Conservation (phyloP, 2,329 filamentous ascomycete species). For the Fusarium pilosicola region DNA sequence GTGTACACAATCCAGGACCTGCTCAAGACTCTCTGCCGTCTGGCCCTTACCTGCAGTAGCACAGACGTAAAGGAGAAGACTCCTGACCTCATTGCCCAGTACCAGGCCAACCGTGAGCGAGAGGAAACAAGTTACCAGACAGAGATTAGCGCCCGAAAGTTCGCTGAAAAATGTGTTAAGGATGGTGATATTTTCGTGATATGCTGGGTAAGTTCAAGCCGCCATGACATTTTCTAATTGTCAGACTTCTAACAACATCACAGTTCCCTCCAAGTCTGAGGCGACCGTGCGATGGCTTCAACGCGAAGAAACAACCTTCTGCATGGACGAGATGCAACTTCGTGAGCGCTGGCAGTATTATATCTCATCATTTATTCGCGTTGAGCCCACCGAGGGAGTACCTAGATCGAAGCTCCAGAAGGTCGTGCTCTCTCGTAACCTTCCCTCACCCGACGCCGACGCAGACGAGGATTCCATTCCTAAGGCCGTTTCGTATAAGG, state of each 20-base stretch:
- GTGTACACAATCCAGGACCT: slow-evolving; percentile 93
- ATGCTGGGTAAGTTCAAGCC: slow-evolving; percentile 77
- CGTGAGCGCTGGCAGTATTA: slow-evolving; percentile 94
- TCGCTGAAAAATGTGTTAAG: slow-evolving; percentile 91
- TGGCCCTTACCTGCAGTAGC: slow-evolving; percentile 84
- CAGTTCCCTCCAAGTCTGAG: slow-evolving; percentile 72
- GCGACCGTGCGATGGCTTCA: slow-evolving; percentile 78
- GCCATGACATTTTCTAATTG: background rate
- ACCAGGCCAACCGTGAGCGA: slow-evolving; percentile 81
- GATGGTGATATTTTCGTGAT: slow-evolving; percentile 93
- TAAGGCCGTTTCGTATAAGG: slow-evolving; percentile 69
- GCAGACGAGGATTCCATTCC: slow-evolving; percentile 71
- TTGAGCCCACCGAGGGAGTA: slow-evolving; percentile 87
- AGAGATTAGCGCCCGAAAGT: slow-evolving; percentile 90
- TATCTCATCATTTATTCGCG: slow-evolving; percentile 87
- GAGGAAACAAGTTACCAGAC: slow-evolving; percentile 89
- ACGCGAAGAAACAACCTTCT: slow-evolving; percentile 79
- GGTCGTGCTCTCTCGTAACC: slow-evolving; percentile 76
- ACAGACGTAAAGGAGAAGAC: slow-evolving; percentile 93
- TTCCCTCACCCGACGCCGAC: slow-evolving; percentile 70
- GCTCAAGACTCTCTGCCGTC: slow-evolving; percentile 81
- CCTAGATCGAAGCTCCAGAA: slow-evolving; percentile 71
- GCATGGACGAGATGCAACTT: slow-evolving; percentile 86
- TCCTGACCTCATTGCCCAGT: slow-evolving; percentile 87
- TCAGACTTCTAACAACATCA: slow-evolving; percentile 50